A percentile compares a stretch with the other conserved stretches of the same genome.
These are phyloP conservation scores for Monosporascus cannonballus DNA, from an alignment of 2,329 filamentous ascomycete genomes.

Conservation along the genomic window DNA sequence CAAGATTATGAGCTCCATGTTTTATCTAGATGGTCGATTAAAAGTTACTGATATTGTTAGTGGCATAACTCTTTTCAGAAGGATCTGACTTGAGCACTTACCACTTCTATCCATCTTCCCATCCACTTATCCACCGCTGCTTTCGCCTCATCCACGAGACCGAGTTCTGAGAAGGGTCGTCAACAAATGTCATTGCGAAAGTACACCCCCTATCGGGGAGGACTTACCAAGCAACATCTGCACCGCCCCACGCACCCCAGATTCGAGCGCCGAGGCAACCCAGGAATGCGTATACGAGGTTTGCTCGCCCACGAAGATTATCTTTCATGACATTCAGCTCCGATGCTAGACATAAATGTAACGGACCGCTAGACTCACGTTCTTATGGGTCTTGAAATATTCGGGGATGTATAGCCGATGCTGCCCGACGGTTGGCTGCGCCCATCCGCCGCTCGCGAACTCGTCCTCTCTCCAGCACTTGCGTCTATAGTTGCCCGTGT, in stretches of 20 bases:
- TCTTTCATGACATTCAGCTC: constrained; percentile 24
- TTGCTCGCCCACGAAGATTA: constrained; percentile 66
- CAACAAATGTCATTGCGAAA: background rate
- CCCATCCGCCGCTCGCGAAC: constrained; percentile 58
- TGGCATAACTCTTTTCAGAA: too few species aligned
- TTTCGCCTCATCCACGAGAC: constrained; percentile 66
- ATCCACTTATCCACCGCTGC: constrained; percentile 59
- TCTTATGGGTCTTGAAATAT: constrained; percentile 65
- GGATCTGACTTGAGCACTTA: constrained; percentile 5
- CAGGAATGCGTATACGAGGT: constrained; percentile 67
- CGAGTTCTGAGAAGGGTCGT: constrained; percentile 38
- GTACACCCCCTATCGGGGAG: background rate
- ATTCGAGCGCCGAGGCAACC: constrained; percentile 63
- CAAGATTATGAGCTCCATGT: too few species aligned
- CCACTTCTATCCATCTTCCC: constrained; percentile 56
- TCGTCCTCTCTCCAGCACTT: constrained; percentile 61
- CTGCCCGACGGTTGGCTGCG: constrained; percentile 53
- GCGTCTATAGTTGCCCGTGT: constrained; percentile 58
- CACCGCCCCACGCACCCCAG: constrained; percentile 57
- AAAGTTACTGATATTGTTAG: too few species aligned
- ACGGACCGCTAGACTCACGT: constrained; percentile 27
- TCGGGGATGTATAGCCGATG: constrained; percentile 65
- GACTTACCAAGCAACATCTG: constrained; percentile 52
- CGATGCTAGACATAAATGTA: background rate
- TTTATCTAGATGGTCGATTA: too few species aligned